These are phyloP conservation scores for Colletotrichum caudatum DNA, from an alignment of 2,329 filamentous ascomycete species.

Conservation along the genomic window DNA sequence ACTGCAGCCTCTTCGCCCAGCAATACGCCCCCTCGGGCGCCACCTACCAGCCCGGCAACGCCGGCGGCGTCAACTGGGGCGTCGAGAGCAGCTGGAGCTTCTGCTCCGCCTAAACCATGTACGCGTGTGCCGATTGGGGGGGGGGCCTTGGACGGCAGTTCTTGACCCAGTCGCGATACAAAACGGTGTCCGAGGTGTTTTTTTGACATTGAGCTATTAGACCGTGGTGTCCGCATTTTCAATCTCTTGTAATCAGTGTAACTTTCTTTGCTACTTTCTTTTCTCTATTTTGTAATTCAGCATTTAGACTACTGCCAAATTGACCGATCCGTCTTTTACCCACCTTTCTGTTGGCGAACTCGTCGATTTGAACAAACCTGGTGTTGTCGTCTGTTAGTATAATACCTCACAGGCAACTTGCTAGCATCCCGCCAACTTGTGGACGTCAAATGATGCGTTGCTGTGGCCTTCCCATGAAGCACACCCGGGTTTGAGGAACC, in stretches of 20 bases:
- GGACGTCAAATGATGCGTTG: too few species aligned
- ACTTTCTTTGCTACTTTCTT: neutral
- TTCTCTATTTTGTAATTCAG: neutral
- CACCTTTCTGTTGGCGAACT: neutral
- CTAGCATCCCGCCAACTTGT: too few species aligned
- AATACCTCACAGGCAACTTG: too few species aligned
- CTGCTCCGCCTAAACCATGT: constrained; percentile 24
- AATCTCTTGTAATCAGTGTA: neutral
- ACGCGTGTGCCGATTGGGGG: neutral
- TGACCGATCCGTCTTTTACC: neutral
- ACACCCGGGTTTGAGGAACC: too few species aligned
- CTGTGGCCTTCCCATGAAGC: too few species aligned
- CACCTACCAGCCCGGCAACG: constrained; percentile 14
- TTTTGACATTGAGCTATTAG: too few species aligned
- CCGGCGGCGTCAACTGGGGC: constrained; percentile 14
- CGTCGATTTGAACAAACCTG: neutral
- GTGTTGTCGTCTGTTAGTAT: too few species aligned
- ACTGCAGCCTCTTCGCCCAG: constrained; percentile 39
- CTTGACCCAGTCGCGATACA: too few species aligned
- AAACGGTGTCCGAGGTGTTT: neutral
- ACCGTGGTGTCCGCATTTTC: too few species aligned
- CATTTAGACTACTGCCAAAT: neutral
- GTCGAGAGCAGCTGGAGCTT: constrained; percentile 38
- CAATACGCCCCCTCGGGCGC: constrained; percentile 31
- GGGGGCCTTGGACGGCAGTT: neutral